A percentile compares a stretch with the other conserved stretches of the same genome.
phyloP scores from a whole-genome alignment of 805 yeast species.

The Novakomyces olei region DNA sequence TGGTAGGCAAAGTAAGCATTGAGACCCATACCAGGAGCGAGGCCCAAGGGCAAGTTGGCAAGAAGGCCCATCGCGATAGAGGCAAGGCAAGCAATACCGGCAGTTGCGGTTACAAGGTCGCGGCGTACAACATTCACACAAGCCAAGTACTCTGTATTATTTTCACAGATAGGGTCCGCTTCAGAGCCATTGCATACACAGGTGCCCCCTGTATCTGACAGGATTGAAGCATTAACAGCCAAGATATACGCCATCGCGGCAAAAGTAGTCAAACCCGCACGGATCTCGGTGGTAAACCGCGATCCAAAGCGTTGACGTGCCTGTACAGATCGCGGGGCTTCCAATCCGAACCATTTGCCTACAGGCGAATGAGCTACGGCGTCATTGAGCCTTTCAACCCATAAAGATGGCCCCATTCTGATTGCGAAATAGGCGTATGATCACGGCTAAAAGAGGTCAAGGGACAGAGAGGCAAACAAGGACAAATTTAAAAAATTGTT shows the following conservation, averaged over 20 bases:
- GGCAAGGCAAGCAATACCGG: slow-evolving; percentile 10
- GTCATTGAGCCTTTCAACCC: slow-evolving; percentile 7
- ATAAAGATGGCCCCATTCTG: too few species aligned
- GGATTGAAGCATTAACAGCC: slow-evolving; percentile 10
- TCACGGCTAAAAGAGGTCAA: too few species aligned
- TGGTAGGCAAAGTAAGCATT: slow-evolving; percentile 12
- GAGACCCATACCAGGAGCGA: slow-evolving; percentile 12
- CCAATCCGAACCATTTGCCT: slow-evolving; percentile 11
- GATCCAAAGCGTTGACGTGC: slow-evolving; percentile 11
- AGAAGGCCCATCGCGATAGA: slow-evolving; percentile 11
- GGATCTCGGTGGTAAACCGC: slow-evolving; percentile 10
- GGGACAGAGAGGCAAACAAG: too few species aligned
- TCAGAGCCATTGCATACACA: slow-evolving; percentile 10
- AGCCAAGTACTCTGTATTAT: slow-evolving; percentile 7
- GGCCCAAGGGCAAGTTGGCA: slow-evolving; percentile 11
- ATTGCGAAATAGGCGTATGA: too few species aligned
- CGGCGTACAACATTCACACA: slow-evolving; percentile 9
- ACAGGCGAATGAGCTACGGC: slow-evolving; percentile 8
- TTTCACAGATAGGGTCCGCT: slow-evolving; percentile 8
- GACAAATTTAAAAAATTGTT: too few species aligned
- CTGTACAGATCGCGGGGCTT: slow-evolving; percentile 8
- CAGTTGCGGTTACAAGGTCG: slow-evolving; percentile 11
- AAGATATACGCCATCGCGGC: slow-evolving; percentile 12
- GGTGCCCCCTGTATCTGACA: slow-evolving; percentile 10
- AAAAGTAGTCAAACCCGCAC: slow-evolving; percentile 11